A percentile compares a stretch with the other conserved stretches of the same genome.
phyloP scores from a whole-genome alignment of 164 flowering plant species.

The Stephania yunnanensis region DNA sequence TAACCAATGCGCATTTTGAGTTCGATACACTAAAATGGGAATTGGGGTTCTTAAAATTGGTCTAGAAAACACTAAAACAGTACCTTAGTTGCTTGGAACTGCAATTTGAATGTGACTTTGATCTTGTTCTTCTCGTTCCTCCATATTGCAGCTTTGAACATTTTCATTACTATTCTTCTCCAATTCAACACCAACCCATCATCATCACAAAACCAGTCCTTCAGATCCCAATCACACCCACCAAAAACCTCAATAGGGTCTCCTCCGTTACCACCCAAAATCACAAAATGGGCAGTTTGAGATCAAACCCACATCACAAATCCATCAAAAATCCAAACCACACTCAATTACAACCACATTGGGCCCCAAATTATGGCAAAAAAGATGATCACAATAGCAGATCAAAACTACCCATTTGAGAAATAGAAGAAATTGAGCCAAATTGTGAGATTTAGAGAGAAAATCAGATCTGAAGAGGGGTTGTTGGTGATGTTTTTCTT shows the following conservation, averaged over 20 bases:
- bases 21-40: neutral
- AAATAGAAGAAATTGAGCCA: neutral
- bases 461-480: constrained; percentile 15
- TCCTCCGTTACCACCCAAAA: neutral
- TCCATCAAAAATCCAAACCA: neutral
- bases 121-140: constrained; percentile 83
- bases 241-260: constrained; percentile 9
- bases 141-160: constrained; percentile 86
- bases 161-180: constrained; percentile 20
- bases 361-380: neutral
- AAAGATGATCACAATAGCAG: neutral
- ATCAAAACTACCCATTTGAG: neutral
- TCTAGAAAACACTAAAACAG: neutral
- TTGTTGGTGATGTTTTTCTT: neutral
- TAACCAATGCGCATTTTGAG: constrained; percentile 8
- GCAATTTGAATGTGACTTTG: constrained; percentile 71
- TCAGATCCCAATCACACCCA: neutral
- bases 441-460: neutral
- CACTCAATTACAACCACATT: constrained; percentile 8
- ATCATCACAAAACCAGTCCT: neutral
- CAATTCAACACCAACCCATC: constrained; percentile 16
- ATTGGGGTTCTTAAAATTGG: neutral
- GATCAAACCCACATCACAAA: neutral
- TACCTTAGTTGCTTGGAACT: constrained; percentile 87
- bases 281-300: neutral